phyloP scores from a whole-genome alignment of 306 rosid species.

The peach (Prunus persica) region DNA sequence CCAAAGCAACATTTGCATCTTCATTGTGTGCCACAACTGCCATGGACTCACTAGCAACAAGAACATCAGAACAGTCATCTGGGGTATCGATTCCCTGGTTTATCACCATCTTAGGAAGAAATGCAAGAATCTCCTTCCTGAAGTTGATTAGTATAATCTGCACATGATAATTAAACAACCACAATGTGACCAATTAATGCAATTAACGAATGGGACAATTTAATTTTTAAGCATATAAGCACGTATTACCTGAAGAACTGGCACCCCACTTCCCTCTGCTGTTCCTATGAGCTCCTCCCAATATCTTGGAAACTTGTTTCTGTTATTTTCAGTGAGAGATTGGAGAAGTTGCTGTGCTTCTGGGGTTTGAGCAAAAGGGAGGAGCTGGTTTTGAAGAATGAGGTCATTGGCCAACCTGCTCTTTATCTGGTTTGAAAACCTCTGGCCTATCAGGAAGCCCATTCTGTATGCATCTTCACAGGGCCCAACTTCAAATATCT shows the following conservation, averaged over 20 bases:
- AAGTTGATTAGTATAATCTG: conserved; percentile 76
- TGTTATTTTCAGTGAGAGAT: conserved; percentile 44
- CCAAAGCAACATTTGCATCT: conserved; percentile 71
- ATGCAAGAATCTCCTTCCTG: conserved; percentile 79
- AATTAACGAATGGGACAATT: not conserved
- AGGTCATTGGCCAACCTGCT: conserved; percentile 52
- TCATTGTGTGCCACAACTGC: conserved; percentile 87
- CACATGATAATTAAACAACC: conserved; percentile 10
- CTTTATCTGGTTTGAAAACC: conserved; percentile 49
- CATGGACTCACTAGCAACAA: conserved; percentile 61
- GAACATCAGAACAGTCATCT: conserved; percentile 81
- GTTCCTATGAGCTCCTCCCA: conserved; percentile 77
- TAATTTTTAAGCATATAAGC: conserved; percentile 1
- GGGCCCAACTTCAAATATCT: conserved; percentile 32
- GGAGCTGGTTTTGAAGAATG: conserved; percentile 61
- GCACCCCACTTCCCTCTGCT: conserved; percentile 67
- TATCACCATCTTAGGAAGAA: conserved; percentile 49
- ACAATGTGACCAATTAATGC: not conserved
- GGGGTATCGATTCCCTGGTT: conserved; percentile 22
- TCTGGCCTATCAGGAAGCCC: conserved; percentile 66
- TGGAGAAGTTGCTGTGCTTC: conserved; percentile 50
- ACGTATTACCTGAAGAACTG: conserved; percentile 66
- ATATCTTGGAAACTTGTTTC: conserved; percentile 48
- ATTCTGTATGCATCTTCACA: conserved; percentile 35
- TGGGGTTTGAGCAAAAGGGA: conserved; percentile 58